Percentiles rank a stretch among this genome's conserved stretches.
Conservation (phyloP, 2,329 filamentous ascomycete species). For the Ophiostoma australiae region DNA sequence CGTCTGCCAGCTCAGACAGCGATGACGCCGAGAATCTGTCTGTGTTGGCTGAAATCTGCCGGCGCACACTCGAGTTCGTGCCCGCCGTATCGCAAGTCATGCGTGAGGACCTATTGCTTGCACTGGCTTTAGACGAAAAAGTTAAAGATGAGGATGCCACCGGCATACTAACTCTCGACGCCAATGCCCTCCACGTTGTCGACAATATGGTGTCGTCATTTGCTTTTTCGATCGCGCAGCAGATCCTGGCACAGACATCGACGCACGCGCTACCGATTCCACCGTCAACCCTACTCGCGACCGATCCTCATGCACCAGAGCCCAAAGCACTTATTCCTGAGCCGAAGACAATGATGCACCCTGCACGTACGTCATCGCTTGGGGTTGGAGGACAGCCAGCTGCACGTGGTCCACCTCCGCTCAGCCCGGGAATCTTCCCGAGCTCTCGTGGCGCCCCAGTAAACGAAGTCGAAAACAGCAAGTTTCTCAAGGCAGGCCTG, state of each 20-base stretch:
- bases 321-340: conserved; percentile 60
- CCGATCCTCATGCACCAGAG: conserved; percentile 46
- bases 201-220: conserved; percentile 75
- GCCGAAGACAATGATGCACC: conserved; percentile 66
- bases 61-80: conserved; percentile 77
- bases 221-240: conserved; percentile 69
- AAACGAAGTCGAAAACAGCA: conserved; percentile 40
- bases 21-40: conserved; percentile 68
- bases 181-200: conserved; percentile 49
- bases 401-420: conserved; percentile 36
- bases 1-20: conserved; percentile 42
- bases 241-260: conserved; percentile 70
- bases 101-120: conserved; percentile 68
- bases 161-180: conserved; percentile 21
- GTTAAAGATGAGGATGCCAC: neutral
- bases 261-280: conserved; percentile 64
- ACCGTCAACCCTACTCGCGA: conserved; percentile 46
- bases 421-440: conserved; percentile 52
- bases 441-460: conserved; percentile 40
- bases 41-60: conserved; percentile 81
- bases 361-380: conserved; percentile 59
- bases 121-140: conserved; percentile 40
- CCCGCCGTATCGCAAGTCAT: conserved; percentile 73
- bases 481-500: conserved; percentile 59
- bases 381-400: conserved; percentile 34